These are phyloP conservation scores for Puccinia brachypodii DNA, from an alignment of 1,284 basidiomycete species.

Conservation along the genomic window DNA sequence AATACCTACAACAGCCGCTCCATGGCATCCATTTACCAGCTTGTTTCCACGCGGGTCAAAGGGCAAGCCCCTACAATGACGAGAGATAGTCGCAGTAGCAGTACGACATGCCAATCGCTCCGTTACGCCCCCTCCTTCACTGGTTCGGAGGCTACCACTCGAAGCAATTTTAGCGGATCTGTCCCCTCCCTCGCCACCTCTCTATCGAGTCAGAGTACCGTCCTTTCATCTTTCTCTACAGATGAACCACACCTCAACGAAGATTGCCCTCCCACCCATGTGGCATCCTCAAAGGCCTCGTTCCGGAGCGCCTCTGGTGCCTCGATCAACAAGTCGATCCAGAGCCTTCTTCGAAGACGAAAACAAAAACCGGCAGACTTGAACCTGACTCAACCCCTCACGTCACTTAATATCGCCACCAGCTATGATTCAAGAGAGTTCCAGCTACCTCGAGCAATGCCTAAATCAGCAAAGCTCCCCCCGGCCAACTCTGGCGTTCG, in stretches of 20 bases:
- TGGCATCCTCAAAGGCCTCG: neutral
- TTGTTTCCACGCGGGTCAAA: conserved; percentile 14
- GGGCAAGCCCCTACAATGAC: neutral
- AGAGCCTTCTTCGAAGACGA: conserved; percentile 2
- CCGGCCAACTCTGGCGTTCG: neutral
- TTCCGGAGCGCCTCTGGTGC: conserved; percentile 8
- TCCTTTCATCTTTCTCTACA: neutral
- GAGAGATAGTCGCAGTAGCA: neutral
- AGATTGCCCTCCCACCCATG: neutral
- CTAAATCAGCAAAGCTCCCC: neutral
- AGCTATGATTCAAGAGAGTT: neutral
- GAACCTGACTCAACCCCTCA: neutral
- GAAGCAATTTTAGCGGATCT: neutral
- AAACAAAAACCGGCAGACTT: neutral
- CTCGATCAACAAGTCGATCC: conserved; percentile 2
- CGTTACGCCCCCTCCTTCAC: neutral
- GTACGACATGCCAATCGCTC: too few species aligned
- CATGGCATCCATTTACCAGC: conserved; percentile 21
- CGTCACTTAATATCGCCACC: neutral
- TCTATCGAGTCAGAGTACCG: conserved; percentile 7
- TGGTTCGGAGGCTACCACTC: neutral
- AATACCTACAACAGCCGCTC: neutral
- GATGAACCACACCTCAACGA: neutral
- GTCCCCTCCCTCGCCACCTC: neutral
- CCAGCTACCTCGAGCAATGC: neutral